Conservation (phyloP, 495 filamentous ascomycete genomes). For the Podospora anserina region DNA sequence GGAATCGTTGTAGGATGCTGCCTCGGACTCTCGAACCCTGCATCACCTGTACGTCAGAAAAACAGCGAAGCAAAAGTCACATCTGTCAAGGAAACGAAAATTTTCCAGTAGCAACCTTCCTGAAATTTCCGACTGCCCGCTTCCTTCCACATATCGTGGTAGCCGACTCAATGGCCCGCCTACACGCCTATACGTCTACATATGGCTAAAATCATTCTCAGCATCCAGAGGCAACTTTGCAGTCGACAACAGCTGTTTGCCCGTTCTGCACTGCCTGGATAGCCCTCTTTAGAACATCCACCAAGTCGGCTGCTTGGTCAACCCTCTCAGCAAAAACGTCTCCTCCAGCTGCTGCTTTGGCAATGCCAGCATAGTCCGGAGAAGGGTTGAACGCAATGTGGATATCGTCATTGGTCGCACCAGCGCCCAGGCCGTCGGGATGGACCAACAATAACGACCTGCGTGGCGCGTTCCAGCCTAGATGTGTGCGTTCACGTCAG, state of each 20-base stretch:
- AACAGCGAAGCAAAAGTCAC: too few relatives aligned
- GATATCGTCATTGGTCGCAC: slow-evolving; percentile 77
- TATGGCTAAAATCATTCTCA: slow-evolving; percentile 13
- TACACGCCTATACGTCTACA: too few relatives aligned
- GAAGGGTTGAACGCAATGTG: slow-evolving; percentile 85
- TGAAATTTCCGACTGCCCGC: too few relatives aligned
- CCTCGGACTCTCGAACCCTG: not conserved
- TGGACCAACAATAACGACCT: slow-evolving; percentile 77
- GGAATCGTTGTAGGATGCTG: not conserved
- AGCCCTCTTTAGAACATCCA: slow-evolving; percentile 60
- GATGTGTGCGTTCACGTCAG: slow-evolving; percentile 11
- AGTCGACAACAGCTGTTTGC: slow-evolving; percentile 63
- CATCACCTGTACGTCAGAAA: not conserved
- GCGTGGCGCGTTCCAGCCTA: slow-evolving; percentile 83
- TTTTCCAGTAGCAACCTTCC: too few relatives aligned
- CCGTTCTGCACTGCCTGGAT: slow-evolving; percentile 65
- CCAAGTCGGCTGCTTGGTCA: slow-evolving; percentile 58
- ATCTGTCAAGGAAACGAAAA: too few relatives aligned
- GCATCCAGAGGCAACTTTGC: slow-evolving; percentile 44
- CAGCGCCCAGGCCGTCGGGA: slow-evolving; percentile 73
- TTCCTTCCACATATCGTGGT: too few relatives aligned
- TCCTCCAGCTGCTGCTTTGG: slow-evolving; percentile 77
- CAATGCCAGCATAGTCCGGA: slow-evolving; percentile 89
- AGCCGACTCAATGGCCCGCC: too few relatives aligned
- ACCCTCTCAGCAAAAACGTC: slow-evolving; percentile 62